Conservation (phyloP, 108 stramenopile species). For the Hondaea fermentalgiana region DNA sequence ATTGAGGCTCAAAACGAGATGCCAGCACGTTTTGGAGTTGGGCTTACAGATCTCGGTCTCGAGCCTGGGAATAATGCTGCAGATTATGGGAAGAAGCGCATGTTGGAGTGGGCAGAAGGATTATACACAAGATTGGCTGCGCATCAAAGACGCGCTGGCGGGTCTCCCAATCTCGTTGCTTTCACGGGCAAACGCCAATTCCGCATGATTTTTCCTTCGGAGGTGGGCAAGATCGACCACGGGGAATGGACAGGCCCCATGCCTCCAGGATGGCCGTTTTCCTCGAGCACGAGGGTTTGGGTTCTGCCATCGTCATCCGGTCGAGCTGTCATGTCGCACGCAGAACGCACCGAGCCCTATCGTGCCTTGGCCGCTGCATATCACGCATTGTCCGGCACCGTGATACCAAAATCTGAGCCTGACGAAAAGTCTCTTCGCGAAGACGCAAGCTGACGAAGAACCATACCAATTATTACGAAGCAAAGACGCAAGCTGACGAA, state of each 20-base stretch:
- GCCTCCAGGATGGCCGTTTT: not conserved
- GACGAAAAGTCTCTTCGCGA: too few relatives aligned
- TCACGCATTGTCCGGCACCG: not conserved
- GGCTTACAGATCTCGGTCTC: not conserved
- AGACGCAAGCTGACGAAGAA: too few relatives aligned
- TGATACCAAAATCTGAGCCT: too few relatives aligned
- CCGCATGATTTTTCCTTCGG: not conserved
- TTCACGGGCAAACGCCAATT: conserved; percentile 7
- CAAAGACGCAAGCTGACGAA: too few relatives aligned
- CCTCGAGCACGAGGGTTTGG: not conserved
- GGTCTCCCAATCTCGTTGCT: not conserved
- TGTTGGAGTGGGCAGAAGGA: not conserved
- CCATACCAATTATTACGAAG: too few relatives aligned
- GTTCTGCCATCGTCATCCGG: not conserved
- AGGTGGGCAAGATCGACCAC: not conserved
- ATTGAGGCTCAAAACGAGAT: not conserved
- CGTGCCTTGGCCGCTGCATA: not conserved
- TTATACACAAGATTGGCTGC: not conserved
- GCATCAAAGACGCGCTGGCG: not conserved
- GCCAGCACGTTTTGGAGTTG: not conserved
- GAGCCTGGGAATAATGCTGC: not conserved
- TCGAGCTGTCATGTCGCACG: not conserved
- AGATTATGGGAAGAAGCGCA: not conserved
- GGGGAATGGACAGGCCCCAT: not conserved
- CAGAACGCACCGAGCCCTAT: not conserved